Evolutionary conservation across 495 filamentous ascomycete genomes (phyloP).

Genomic region (Lophiotrema nucula): DNA sequence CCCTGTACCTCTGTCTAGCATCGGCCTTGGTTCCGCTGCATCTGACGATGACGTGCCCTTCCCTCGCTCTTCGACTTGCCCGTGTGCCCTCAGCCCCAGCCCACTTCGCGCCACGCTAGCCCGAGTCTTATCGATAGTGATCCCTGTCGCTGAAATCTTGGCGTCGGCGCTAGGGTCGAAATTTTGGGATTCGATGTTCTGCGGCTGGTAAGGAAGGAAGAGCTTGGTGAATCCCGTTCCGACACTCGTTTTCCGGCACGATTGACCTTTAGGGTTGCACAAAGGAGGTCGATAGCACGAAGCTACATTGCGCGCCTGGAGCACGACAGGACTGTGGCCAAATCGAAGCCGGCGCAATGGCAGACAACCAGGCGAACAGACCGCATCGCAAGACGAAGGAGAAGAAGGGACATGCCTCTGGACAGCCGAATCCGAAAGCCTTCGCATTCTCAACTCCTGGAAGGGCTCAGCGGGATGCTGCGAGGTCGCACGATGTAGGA

Average conservation of each 20-base stretch:
- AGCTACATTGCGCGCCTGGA: no score
- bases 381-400: slow-evolving; percentile 84
- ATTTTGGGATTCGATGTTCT: slow-evolving; percentile 14
- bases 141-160: slow-evolving; percentile 24
- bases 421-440: slow-evolving; percentile 81
- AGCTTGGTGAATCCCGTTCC: no score
- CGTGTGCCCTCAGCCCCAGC: background rate
- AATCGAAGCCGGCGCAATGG: slow-evolving; percentile 44
- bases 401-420: slow-evolving; percentile 77
- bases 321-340: no score
- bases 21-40: slow-evolving; percentile 20
- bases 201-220: no score
- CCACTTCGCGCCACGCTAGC: slow-evolving; percentile 1
- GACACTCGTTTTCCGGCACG: no score
- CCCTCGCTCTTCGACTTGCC: no score
- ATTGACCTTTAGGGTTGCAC: no score
- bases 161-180: slow-evolving; percentile 18
- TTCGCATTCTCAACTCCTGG: slow-evolving; percentile 86
- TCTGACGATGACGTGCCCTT: slow-evolving; percentile 22
- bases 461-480: slow-evolving; percentile 76
- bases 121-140: slow-evolving; percentile 28
- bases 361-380: slow-evolving; percentile 89
- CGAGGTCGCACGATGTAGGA: slow-evolving; percentile 85
- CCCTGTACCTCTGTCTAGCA: background rate
- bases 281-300: no score